Evolutionary conservation across 345 rosid genomes (phyloP).

Genomic region (Brassica incana): DNA sequence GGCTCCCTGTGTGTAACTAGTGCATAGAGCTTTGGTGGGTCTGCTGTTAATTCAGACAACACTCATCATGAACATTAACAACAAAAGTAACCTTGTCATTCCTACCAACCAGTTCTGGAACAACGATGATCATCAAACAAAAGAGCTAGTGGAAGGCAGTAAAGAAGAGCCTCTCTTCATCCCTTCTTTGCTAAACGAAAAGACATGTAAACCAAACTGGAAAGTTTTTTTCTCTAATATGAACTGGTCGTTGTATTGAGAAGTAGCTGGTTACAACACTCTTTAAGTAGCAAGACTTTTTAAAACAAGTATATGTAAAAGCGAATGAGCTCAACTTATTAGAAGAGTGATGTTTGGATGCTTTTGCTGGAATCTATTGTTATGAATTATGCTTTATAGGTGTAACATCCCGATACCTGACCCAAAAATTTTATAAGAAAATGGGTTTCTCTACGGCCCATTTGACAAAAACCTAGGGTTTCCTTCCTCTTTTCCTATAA

Average conservation of each 20-base stretch:
- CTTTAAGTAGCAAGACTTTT: background rate
- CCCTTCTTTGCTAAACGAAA: background rate
- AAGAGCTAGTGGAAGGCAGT: background rate
- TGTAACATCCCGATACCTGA: no score
- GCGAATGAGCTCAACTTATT: background rate
- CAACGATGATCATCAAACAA: background rate
- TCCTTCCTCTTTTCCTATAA: no score
- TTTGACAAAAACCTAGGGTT: no score
- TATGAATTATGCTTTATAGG: background rate
- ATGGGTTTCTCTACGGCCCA: no score
- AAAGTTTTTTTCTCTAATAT: background rate
- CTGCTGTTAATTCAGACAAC: background rate
- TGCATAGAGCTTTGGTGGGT: background rate
- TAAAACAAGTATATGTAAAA: no score
- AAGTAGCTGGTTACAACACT: background rate
- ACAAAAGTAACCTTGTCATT: background rate
- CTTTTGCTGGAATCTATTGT: background rate
- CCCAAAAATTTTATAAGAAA: no score
- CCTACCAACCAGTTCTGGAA: background rate
- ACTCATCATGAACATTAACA: background rate
- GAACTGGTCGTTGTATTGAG: background rate
- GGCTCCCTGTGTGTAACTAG: background rate
- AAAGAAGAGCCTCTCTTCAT: background rate
- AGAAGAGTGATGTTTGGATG: background rate
- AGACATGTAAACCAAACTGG: background rate